Percentiles rank a stretch among this genome's conserved stretches.
Evolutionary conservation across 1,139 yeast species (phyloP).

Genomic region (Sporopachydermia cereana): DNA sequence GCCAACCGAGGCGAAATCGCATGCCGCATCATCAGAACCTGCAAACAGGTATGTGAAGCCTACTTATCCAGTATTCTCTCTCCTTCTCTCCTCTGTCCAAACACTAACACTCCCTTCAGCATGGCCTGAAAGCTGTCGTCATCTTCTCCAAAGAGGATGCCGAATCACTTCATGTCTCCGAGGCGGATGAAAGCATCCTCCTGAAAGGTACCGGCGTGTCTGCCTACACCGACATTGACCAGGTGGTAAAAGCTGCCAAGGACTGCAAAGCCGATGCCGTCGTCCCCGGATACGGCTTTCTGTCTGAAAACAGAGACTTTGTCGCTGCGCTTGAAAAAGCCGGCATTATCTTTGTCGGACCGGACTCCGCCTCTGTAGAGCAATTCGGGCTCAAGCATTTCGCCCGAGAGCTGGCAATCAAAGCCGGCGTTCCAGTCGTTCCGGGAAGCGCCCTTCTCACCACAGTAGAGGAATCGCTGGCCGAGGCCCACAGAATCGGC

Average conservation of each 20-base stretch:
- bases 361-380: constrained; percentile 25
- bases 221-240: constrained; percentile 25
- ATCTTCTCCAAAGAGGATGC: constrained; percentile 25
- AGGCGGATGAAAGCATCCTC: constrained; percentile 23
- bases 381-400: constrained; percentile 27
- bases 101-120: constrained; percentile 5
- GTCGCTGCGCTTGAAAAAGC: constrained; percentile 19
- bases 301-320: constrained; percentile 25
- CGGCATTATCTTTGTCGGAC: constrained; percentile 28
- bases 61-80: constrained; percentile 1
- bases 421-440: constrained; percentile 25
- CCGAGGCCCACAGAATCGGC: constrained; percentile 22
- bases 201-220: constrained; percentile 25
- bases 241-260: constrained; percentile 23
- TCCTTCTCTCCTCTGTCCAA: too few species aligned
- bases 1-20: constrained; percentile 32
- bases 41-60: constrained; percentile 17
- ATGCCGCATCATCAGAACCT: constrained; percentile 23
- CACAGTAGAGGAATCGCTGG: constrained; percentile 16
- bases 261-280: constrained; percentile 21
- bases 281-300: constrained; percentile 28
- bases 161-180: constrained; percentile 25
- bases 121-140: constrained; percentile 20
- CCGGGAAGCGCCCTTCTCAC: constrained; percentile 25
- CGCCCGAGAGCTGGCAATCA: constrained; percentile 25